Base-by-base conservation (phyloP, 2,329 filamentous ascomycete genomes). In the Aspergillus thermomutatus region DNA sequence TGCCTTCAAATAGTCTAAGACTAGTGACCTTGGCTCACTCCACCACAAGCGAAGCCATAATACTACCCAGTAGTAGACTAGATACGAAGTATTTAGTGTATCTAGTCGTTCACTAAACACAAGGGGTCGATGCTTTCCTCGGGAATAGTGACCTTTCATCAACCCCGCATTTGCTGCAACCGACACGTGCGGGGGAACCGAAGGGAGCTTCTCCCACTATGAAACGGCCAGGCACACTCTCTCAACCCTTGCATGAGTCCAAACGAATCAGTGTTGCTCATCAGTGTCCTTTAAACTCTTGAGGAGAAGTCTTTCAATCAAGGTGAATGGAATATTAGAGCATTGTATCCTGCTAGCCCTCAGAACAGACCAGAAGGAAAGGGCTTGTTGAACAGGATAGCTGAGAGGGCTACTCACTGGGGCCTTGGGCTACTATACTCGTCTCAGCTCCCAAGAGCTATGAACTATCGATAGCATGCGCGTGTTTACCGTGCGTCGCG, bases 181-280 rank as follows among this genome's bases (percentile, higher is more conserved):
- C 25, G 45, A 26, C 53, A 53, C 40, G 54, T 58, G 53, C 37
- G 57, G 57, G 50, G 57, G 50, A 54, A 41, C 25, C 50, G 49
- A 45, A 53, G 14, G 40, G 14, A 27, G 23, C 17, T 10, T 34
- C 28, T 19, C 21, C 34, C 45, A 17, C 10, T 23, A 46, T 46
- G 43, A 23, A 14, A 46, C 10, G 21, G 21, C 21, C 23, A 25
- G 11, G 21, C 2, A 14, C 21, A 46, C 23, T 8, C 21, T 46
- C 21, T 26, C 11, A 8, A 23, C 19, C 10, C 19, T 46, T 25
- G 8, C 21, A 17, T 23, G 19, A 1, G 11, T 46, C 21, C 19
- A 21, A 11, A 45, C n/a, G 23, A 14, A 25, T 11, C 4, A 3
- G 9, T 11, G 11, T 26, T 46, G 21, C 43, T 46, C 21, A 1